Base-by-base conservation (phyloP, 441 rosid species). In the Euphorbia celastroides region DNA sequence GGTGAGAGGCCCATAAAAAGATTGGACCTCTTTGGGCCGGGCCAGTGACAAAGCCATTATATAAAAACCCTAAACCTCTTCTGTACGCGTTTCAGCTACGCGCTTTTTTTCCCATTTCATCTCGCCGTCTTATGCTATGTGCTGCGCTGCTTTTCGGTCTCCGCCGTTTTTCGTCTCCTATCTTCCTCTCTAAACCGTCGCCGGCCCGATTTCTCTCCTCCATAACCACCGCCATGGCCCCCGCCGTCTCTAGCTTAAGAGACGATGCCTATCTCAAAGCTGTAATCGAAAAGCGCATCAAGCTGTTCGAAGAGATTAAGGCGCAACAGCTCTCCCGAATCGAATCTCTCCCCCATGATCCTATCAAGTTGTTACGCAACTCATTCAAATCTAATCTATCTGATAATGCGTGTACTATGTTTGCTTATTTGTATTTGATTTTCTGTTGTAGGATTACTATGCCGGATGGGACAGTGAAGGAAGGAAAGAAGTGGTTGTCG, bases 401-500 rank as follows among this genome's bases (percentile, higher is more conserved):
- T 19, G 2, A 26, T 32, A 27, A 9, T 66, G 5, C 1, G 41
- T 14, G 25, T 5, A 17, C 14, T 2, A 1, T 28, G 9, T 50
- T 5, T 65, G 7, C 17, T 41, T n/a, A n/a, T 30, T 51, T 14
- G 12, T 26, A 27, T 36, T 28, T 44, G 51, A 36, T 57, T 46
- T 25, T 46, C 25, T 26, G 67, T 48, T 38, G 17, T 69, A 87
- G 93, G 92, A 76, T 92, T 66, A 28, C 56, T 12, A 34, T 67
- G 56, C 55, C 28, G 5, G 16, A 91, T 72, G 96, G 96, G 62
- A 72, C 74, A 2, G 88, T 86, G 75, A 92, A 87, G 82, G 96
- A 92, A 66, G 98, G 98, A 16, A 85, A 79, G 79, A 88, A 67
- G 44, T 92, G 97, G 97, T 74, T 69, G 59, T 77, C 98, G 9